These are phyloP conservation scores for Trichothecium sympodiale DNA, from an alignment of 2,329 filamentous ascomycete genomes.

Conservation along the genomic window DNA sequence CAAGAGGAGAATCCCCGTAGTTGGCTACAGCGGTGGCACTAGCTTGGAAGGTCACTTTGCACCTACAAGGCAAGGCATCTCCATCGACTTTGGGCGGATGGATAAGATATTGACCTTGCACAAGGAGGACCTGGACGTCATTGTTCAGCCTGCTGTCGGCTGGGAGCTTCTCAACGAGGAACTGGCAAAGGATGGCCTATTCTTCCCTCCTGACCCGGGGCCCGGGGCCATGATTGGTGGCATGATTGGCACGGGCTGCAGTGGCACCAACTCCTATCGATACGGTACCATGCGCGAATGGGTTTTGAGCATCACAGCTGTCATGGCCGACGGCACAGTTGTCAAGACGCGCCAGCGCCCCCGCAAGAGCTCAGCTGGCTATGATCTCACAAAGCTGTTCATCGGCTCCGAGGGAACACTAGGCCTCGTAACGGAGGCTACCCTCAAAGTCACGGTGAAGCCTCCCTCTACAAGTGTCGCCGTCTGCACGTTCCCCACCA, in stretches of 20 bases:
- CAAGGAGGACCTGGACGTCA: conserved; percentile 64
- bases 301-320: conserved; percentile 78
- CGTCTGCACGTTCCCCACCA: conserved; percentile 45
- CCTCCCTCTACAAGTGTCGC: conserved; percentile 74
- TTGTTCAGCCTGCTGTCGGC: conserved; percentile 71
- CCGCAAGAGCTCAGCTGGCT: conserved; percentile 82
- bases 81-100: conserved; percentile 80
- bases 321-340: conserved; percentile 80
- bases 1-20: conserved; percentile 68
- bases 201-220: conserved; percentile 87
- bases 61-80: conserved; percentile 71
- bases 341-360: conserved; percentile 84
- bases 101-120: conserved; percentile 68
- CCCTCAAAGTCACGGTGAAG: conserved; percentile 72
- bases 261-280: conserved; percentile 80
- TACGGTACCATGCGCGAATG: conserved; percentile 95
- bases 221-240: conserved; percentile 89
- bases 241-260: conserved; percentile 65
- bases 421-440: conserved; percentile 83
- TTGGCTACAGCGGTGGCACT: conserved; percentile 78
- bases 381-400: conserved; percentile 82
- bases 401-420: conserved; percentile 88
- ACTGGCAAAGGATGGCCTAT: conserved; percentile 61
- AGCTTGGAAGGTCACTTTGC: conserved; percentile 84
- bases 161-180: conserved; percentile 81